Base-by-base conservation (phyloP, 371 early-diverging fungal genomes). In the Mortierella sp. region DNA sequence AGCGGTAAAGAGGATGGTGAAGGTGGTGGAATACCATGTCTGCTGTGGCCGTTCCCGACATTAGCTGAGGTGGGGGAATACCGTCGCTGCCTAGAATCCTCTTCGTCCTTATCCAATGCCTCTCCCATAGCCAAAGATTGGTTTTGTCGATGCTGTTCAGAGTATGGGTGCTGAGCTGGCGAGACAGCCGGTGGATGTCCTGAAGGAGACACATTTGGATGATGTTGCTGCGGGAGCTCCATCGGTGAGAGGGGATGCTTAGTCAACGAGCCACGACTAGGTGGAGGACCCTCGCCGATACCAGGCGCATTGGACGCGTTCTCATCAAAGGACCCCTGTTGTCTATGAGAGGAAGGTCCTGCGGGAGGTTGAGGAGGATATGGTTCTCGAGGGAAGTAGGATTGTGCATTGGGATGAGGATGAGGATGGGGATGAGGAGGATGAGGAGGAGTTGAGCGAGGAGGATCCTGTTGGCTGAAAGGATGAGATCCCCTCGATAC, bases 241-340 rank as follows among this genome's bases (percentile, higher is more conserved):
- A 56, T 48, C 3, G 72, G 72, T 11, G 72, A 72, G 37, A 61
- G 50, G 2, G 72, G 66, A 23, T 72, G 72, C 57, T 65, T 72
- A 28, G 50, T 26, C 2, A 53, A 21, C n/a, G 65, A 64, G 8
- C 58, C 44, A 4, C 66, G 72, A 24, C 56, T 56, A 8, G 47
- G 9, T 4, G 56, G 46, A 4, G 47, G 24, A 7, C 17, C 26
- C 1, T 47, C 54, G 9, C 48, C 71, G 12, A 21, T 44, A 31
- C 30, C 17, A n/a, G 26, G 27, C 2, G 34, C 68, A 2, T 56
- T 64, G 8, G 52, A 26, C 19, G 44, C 28, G 24, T 43, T 56
- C 15, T 63, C 75, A 17, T 73, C 68, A 26, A 54, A 51, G 1
- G 68, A 54, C 9, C 62, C 64, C 19, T 70, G 70, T 24, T 58